These are phyloP conservation scores for Fusarium udum DNA, from an alignment of 2,329 filamentous ascomycete species.

Conservation along the genomic window DNA sequence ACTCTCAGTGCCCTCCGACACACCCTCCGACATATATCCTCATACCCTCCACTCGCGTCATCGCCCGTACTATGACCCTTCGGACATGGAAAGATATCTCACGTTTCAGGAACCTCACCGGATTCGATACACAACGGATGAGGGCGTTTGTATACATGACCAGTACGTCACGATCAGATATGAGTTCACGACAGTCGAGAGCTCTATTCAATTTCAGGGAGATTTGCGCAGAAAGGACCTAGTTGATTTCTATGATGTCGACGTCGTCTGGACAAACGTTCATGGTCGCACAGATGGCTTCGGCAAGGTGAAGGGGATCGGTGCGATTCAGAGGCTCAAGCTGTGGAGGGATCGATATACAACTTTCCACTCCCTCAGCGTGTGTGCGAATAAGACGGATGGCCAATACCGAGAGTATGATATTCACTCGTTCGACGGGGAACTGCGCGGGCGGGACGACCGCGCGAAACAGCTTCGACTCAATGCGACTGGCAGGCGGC, in stretches of 20 bases:
- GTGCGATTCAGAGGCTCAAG: conserved; percentile 62
- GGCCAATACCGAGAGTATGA: conserved; percentile 59
- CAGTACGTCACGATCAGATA: conserved; percentile 60
- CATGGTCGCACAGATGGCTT: conserved; percentile 61
- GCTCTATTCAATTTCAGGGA: conserved; percentile 59
- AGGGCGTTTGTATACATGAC: conserved; percentile 59
- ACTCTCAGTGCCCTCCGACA: conserved; percentile 55
- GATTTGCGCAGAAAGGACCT: conserved; percentile 59
- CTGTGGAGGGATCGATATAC: conserved; percentile 61
- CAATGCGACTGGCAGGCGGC: conserved; percentile 52
- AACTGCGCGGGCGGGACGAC: conserved; percentile 58
- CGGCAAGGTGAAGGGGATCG: conserved; percentile 60
- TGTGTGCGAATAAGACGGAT: conserved; percentile 59
- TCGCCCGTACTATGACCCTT: conserved; percentile 59
- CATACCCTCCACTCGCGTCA: conserved; percentile 62
- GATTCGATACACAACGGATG: conserved; percentile 58
- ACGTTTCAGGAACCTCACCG: conserved; percentile 59
- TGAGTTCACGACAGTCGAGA: conserved; percentile 60
- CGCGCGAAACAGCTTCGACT: conserved; percentile 57
- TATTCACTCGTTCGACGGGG: conserved; percentile 58
- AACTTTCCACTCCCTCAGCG: conserved; percentile 57
- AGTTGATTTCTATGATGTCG: conserved; percentile 61
- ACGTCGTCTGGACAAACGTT: conserved; percentile 62
- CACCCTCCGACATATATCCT: conserved; percentile 56
- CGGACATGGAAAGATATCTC: conserved; percentile 60